These are phyloP conservation scores for Mycoemilia scoparia DNA, from an alignment of 192 early-diverging fungal species.

Conservation along the genomic window DNA sequence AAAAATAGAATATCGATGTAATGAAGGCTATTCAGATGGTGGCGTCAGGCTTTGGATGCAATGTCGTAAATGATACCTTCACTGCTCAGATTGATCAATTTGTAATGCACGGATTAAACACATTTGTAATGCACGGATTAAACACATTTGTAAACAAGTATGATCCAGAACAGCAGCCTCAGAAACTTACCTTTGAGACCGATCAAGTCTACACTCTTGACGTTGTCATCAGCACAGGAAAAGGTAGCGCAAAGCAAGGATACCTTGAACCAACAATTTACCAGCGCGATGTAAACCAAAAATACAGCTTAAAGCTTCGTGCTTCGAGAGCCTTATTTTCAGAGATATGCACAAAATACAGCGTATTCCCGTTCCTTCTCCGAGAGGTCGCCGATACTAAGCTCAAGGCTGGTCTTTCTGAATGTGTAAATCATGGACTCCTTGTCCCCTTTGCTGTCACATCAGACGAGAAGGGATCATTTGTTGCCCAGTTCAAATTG, in stretches of 20 bases:
- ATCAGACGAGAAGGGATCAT: conserved; percentile 29
- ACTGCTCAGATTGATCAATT: conserved; percentile 58
- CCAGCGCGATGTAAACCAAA: conserved; percentile 53
- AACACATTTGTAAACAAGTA: conserved; percentile 38
- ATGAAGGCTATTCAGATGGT: conserved; percentile 37
- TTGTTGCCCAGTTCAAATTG: conserved; percentile 58
- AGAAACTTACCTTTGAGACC: conserved; percentile 47
- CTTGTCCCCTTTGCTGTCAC: conserved; percentile 45
- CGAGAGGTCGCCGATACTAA: conserved; percentile 24
- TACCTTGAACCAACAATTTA: conserved; percentile 39
- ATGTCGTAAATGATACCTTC: conserved; percentile 44
- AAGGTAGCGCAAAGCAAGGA: conserved; percentile 34
- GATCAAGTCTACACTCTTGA: conserved; percentile 59
- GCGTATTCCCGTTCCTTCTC: conserved; percentile 60
- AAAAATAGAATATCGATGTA: conserved; percentile 27
- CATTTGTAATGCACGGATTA: conserved; percentile 38
- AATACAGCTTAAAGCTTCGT: conserved; percentile 49
- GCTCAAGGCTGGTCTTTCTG: conserved; percentile 43
- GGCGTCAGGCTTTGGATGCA: conserved; percentile 39
- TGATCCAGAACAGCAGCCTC: conserved; percentile 33
- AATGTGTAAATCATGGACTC: conserved; percentile 41
- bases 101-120: conserved; percentile 44
- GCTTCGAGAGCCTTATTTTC: conserved; percentile 37
- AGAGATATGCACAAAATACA: conserved; percentile 37
- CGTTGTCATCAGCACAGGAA: conserved; percentile 45